Evolutionary conservation across 345 rosid genomes (phyloP).

Genomic region (Durio zibethinus): DNA sequence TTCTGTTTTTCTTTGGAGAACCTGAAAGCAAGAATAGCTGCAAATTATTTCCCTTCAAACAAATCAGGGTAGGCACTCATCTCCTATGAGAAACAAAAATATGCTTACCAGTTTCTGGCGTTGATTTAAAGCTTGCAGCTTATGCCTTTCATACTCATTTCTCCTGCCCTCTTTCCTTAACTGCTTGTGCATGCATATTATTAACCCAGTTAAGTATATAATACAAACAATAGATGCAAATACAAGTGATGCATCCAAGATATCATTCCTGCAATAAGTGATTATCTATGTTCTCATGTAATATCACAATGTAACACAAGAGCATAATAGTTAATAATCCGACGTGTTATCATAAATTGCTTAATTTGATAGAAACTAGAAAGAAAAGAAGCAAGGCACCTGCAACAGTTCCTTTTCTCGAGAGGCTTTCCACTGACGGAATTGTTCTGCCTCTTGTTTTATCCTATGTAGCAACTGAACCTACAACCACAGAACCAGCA

Average conservation of each 20-base stretch:
- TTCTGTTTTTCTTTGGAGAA: constrained; percentile 97
- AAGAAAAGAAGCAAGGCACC: constrained; percentile 36
- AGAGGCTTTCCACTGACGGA: constrained; percentile 97
- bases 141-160: constrained; percentile 98
- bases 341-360: neutral
- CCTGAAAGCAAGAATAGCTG: constrained; percentile 46
- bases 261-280: neutral
- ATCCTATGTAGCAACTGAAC: constrained; percentile 96
- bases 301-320: neutral
- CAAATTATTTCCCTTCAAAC: constrained; percentile 1
- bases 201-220: neutral
- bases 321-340: neutral
- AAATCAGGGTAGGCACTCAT: neutral
- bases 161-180: constrained; percentile 92
- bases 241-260: neutral
- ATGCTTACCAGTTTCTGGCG: constrained; percentile 86
- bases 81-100: neutral
- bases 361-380: neutral
- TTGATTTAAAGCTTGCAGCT: constrained; percentile 90
- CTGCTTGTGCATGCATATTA: constrained; percentile 35
- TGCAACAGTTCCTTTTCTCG: constrained; percentile 92
- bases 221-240: neutral
- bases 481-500: constrained; percentile 32
- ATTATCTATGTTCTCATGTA: neutral
- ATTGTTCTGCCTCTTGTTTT: constrained; percentile 98